Conservation (phyloP, 805 yeast genomes). For the Saccharomyces mikatae region DNA sequence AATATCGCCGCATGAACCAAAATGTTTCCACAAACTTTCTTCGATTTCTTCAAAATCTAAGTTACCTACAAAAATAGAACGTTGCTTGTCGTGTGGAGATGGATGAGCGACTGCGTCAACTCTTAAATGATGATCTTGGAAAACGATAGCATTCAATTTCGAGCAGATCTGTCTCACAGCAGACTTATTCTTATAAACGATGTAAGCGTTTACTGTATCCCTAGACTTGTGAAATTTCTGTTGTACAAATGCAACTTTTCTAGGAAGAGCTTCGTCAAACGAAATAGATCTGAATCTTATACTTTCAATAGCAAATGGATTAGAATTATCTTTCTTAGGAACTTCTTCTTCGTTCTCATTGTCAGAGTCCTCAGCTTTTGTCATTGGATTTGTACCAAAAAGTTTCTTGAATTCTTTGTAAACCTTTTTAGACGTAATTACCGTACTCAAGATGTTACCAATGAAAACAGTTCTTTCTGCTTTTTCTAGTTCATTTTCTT, state of each 20-base stretch:
- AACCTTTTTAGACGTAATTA: conserved; percentile 52
- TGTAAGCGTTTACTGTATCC: conserved; percentile 80
- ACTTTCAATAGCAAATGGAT: conserved; percentile 46
- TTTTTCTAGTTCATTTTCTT: conserved; percentile 66
- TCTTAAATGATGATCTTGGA: conserved; percentile 68
- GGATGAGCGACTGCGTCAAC: conserved; percentile 95
- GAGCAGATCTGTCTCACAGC: conserved; percentile 31
- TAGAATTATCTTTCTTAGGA: conserved; percentile 15
- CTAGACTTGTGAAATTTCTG: conserved; percentile 69
- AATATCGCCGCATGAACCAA: conserved; percentile 58
- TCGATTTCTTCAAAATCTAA: conserved; percentile 88
- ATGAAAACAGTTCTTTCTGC: conserved; percentile 82
- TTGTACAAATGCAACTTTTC: conserved; percentile 83
- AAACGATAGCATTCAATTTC: conserved; percentile 56
- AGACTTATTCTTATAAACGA: conserved; percentile 60
- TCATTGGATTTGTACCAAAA: conserved; percentile 32
- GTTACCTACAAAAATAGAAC: conserved; percentile 87
- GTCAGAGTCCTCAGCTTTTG: conserved; percentile 5
- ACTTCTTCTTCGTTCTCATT: conserved; percentile 9
- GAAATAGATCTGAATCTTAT: conserved; percentile 89
- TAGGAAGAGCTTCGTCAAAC: conserved; percentile 77
- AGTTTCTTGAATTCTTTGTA: conserved; percentile 58
- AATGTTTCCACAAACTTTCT: conserved; percentile 80
- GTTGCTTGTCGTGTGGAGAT: conserved; percentile 69
- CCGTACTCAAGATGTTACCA: conserved; percentile 68